These are phyloP conservation scores for Hymenoscyphus albidus DNA, from an alignment of 2,329 filamentous ascomycete species.

Conservation along the genomic window DNA sequence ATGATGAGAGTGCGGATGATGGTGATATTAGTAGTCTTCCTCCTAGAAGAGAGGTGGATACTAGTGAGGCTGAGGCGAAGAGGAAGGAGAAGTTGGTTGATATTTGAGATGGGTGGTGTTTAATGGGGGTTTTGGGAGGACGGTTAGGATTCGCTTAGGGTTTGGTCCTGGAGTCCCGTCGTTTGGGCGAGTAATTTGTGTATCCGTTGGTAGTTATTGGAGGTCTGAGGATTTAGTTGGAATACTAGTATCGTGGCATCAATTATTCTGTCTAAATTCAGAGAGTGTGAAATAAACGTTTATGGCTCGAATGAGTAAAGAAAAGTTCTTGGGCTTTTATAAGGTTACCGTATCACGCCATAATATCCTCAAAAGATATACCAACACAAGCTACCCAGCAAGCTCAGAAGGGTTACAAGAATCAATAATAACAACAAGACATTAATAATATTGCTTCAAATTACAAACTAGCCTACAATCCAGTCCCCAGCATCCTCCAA, in stretches of 20 bases:
- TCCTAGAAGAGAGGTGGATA: neutral
- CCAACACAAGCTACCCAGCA: neutral
- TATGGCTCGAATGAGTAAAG: no score
- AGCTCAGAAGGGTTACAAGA: neutral
- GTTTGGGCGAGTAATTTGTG: neutral
- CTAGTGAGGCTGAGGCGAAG: constrained; percentile 8
- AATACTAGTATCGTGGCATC: no score
- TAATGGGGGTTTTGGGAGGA: neutral
- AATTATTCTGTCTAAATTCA: no score
- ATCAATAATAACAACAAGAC: neutral
- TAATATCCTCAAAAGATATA: neutral
- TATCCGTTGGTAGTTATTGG: no score
- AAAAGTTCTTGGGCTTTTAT: no score
- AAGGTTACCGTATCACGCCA: no score
- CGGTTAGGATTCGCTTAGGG: neutral
- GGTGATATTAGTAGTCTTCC: constrained; percentile 6
- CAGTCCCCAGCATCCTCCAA: neutral
- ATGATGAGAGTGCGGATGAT: constrained; percentile 18
- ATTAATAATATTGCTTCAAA: neutral
- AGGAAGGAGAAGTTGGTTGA: constrained; percentile 27
- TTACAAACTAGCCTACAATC: neutral
- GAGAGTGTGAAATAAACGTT: no score
- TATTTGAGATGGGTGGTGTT: constrained; percentile 16
- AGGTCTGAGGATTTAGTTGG: neutral
- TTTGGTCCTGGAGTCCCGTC: neutral